A percentile compares a stretch with the other conserved stretches of the same genome.
These are phyloP conservation scores for Madurella fahalii DNA, from an alignment of 2,329 filamentous ascomycete genomes.

Conservation along the genomic window DNA sequence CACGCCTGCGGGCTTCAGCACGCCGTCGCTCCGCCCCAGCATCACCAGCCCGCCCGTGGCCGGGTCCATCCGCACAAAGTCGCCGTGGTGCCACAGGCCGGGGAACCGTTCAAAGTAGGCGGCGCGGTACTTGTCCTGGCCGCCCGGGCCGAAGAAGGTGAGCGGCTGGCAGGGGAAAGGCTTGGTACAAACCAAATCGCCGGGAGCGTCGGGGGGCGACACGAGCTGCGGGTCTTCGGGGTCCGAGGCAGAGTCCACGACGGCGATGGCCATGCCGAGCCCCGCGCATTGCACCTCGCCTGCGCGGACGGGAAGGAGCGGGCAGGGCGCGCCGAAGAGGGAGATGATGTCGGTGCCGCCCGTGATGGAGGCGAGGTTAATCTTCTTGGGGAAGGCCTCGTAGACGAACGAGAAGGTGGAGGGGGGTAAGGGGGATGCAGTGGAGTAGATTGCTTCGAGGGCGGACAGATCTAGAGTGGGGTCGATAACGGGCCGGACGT, in stretches of 20 bases:
- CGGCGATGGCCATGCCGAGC: slow-evolving; percentile 71
- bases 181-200: slow-evolving; percentile 80
- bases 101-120: slow-evolving; percentile 87
- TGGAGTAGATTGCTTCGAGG: slow-evolving; percentile 86
- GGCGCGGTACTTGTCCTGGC: slow-evolving; percentile 70
- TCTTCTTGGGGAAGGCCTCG: slow-evolving; percentile 67
- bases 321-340: slow-evolving; percentile 82
- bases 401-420: slow-evolving; percentile 93
- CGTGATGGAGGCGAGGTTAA: slow-evolving; percentile 90
- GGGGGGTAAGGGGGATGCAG: slow-evolving; percentile 84
- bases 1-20: slow-evolving; percentile 87
- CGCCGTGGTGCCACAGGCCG: slow-evolving; percentile 86
- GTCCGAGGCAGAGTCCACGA: slow-evolving; percentile 52
- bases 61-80: slow-evolving; percentile 73
- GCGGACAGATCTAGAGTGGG: slow-evolving; percentile 54
- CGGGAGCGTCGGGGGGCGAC: slow-evolving; percentile 62
- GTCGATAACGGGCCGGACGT: slow-evolving; percentile 55
- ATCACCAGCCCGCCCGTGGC: slow-evolving; percentile 70
- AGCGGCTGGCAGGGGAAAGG: slow-evolving; percentile 91
- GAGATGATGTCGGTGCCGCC: slow-evolving; percentile 97
- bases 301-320: slow-evolving; percentile 65
- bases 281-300: slow-evolving; percentile 76
- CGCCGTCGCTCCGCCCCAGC: slow-evolving; percentile 88
- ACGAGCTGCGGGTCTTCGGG: slow-evolving; percentile 45
- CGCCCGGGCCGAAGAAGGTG: slow-evolving; percentile 74